Evolutionary conservation across 306 rosid genomes (phyloP).

Genomic region (Arachis stenosperma): DNA sequence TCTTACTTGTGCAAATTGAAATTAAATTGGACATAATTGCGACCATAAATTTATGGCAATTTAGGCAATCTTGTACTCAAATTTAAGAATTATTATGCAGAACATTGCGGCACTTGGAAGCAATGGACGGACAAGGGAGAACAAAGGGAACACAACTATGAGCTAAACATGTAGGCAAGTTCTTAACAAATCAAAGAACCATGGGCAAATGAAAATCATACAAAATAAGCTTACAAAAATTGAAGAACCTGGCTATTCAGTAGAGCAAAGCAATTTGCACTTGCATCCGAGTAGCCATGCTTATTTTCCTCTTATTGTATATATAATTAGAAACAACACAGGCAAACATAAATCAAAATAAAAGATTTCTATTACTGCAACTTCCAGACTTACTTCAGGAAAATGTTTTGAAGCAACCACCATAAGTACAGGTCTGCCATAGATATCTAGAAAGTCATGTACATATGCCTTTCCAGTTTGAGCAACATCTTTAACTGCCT

Average conservation of each 20-base stretch:
- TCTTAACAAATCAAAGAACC: neutral
- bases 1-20: slow-evolving; percentile 17
- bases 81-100: slow-evolving; percentile 11
- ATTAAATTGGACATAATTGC: slow-evolving; percentile 17
- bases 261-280: slow-evolving; percentile 1
- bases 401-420: slow-evolving; percentile 83
- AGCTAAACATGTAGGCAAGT: neutral
- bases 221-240: slow-evolving; percentile 12
- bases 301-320: slow-evolving; percentile 11
- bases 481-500: slow-evolving; percentile 60
- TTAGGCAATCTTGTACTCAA: slow-evolving; percentile 26
- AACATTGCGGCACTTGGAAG: slow-evolving; percentile 8
- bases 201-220: slow-evolving; percentile 5
- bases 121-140: slow-evolving; percentile 12
- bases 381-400: slow-evolving; percentile 61
- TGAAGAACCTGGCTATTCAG: neutral
- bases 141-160: neutral
- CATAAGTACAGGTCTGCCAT: slow-evolving; percentile 78
- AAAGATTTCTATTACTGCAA: slow-evolving; percentile 10
- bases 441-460: slow-evolving; percentile 75
- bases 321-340: too few relatives aligned
- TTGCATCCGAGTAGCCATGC: slow-evolving; percentile 9
- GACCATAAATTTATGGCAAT: slow-evolving; percentile 1
- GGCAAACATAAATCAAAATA: slow-evolving; percentile 13
- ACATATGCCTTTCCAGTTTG: slow-evolving; percentile 82